These are phyloP conservation scores for Malassezia globosa DNA, from an alignment of 1,284 basidiomycete genomes.

Conservation along the genomic window DNA sequence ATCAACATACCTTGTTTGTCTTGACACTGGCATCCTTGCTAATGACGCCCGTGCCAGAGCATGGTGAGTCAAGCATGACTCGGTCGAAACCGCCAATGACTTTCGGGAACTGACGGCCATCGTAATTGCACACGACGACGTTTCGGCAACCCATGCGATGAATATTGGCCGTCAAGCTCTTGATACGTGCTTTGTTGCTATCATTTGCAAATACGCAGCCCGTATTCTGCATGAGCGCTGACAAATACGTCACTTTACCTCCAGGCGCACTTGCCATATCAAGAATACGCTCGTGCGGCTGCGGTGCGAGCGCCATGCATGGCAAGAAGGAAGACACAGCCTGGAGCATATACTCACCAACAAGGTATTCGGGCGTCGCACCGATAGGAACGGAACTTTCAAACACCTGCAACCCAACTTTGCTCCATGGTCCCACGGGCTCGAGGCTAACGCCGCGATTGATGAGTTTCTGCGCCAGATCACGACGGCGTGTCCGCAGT, in stretches of 20 bases:
- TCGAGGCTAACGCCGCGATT: constrained; percentile 86
- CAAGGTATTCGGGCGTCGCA: constrained; percentile 96
- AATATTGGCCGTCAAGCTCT: constrained; percentile 90
- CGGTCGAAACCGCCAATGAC: constrained; percentile 98
- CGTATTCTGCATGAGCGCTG: constrained; percentile 77
- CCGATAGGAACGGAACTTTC: constrained; percentile 83
- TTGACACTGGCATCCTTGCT: constrained; percentile 96
- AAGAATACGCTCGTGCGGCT: constrained; percentile 83
- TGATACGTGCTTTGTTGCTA: constrained; percentile 83
- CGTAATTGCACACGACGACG: constrained; percentile 92
- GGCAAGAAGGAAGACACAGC: constrained; percentile 98
- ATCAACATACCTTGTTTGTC: constrained; percentile 97
- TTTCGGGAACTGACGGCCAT: constrained; percentile 96
- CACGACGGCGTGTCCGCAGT: constrained; percentile 78
- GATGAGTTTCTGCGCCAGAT: constrained; percentile 85
- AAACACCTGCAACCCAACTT: constrained; percentile 94
- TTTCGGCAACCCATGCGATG: constrained; percentile 97
- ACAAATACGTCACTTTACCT: constrained; percentile 72
- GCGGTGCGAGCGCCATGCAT: constrained; percentile 84
- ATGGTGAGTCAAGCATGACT: constrained; percentile 90
- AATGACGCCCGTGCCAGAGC: constrained; percentile 95
- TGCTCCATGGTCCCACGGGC: constrained; percentile 97
- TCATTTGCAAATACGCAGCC: constrained; percentile 98
- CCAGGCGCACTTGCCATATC: constrained; percentile 99
- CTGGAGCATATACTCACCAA: constrained; percentile 99